A percentile compares a stretch with the other conserved stretches of the same genome.
Evolutionary conservation across 2,329 filamentous ascomycete genomes (phyloP).

Genomic region (Colletotrichum magnum): DNA sequence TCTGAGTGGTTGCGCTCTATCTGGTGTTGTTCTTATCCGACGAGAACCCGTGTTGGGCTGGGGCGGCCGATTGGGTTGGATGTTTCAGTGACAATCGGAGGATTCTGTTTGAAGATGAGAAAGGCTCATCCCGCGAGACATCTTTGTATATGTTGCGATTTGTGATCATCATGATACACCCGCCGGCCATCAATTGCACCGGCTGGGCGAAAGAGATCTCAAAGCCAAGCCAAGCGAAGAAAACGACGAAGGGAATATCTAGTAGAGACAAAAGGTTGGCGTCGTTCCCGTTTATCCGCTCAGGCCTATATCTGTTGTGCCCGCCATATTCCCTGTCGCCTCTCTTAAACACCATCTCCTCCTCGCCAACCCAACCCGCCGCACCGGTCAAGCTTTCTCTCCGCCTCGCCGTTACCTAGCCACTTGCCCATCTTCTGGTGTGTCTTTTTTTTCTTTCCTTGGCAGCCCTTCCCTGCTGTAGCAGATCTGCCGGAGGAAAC

Average conservation of each 20-base stretch:
- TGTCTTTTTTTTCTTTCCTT: background rate
- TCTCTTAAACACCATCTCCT: too few relatives aligned
- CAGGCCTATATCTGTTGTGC: background rate
- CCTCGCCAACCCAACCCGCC: too few relatives aligned
- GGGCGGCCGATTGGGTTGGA: conserved; percentile 22
- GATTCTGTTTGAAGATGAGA: conserved; percentile 11
- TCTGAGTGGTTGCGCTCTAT: background rate
- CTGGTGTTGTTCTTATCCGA: background rate
- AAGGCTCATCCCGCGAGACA: conserved; percentile 13
- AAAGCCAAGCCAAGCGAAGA: background rate
- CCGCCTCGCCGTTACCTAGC: conserved; percentile 4
- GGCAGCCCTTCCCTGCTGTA: conserved; percentile 33
- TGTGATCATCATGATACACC: conserved; percentile 7
- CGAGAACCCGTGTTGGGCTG: background rate
- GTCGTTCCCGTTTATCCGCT: background rate
- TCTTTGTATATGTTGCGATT: background rate
- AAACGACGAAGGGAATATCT: background rate
- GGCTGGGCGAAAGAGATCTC: conserved; percentile 5
- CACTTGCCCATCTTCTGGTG: too few relatives aligned
- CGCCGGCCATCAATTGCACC: conserved; percentile 4
- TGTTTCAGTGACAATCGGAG: conserved; percentile 25
- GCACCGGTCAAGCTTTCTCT: conserved; percentile 25
- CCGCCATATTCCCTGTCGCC: too few relatives aligned
- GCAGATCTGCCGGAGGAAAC: conserved; percentile 34
- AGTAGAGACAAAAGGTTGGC: background rate